Conservation (phyloP, 108 stramenopile genomes). For the Cyclostephanos tholiformis region DNA sequence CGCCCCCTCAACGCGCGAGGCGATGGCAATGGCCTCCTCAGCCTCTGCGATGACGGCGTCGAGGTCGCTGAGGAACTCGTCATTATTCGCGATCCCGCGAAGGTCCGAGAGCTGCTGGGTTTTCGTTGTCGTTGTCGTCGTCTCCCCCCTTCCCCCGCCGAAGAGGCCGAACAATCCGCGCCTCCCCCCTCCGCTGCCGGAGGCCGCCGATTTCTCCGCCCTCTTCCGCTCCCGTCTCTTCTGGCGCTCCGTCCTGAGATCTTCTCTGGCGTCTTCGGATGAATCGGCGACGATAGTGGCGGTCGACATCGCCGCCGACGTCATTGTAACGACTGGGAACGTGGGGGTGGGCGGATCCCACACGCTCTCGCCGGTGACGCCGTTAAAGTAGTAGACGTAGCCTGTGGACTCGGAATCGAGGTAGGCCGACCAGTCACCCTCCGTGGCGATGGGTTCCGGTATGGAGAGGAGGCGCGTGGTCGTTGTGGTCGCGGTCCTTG, state of each 20-base stretch:
- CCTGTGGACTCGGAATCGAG: slow-evolving; percentile 78
- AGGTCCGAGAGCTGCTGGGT: slow-evolving; percentile 18
- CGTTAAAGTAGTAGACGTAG: slow-evolving; percentile 77
- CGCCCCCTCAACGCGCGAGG: slow-evolving; percentile 40
- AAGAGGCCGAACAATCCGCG: slow-evolving; percentile 32
- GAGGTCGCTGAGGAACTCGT: slow-evolving; percentile 35
- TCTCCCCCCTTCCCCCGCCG: slow-evolving; percentile 3
- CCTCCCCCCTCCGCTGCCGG: slow-evolving; percentile 3
- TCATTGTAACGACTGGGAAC: slow-evolving; percentile 58
- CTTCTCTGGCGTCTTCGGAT: not conserved
- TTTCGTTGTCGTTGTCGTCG: slow-evolving; percentile 10
- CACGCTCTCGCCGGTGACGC: slow-evolving; percentile 66
- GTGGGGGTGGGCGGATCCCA: slow-evolving; percentile 81
- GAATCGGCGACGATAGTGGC: not conserved
- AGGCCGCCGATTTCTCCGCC: slow-evolving; percentile 8
- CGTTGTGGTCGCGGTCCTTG: not conserved
- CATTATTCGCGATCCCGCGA: slow-evolving; percentile 21
- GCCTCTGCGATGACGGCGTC: slow-evolving; percentile 48
- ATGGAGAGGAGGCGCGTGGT: slow-evolving; percentile 6
- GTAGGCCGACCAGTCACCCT: slow-evolving; percentile 78
- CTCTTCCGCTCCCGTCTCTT: slow-evolving; percentile 5
- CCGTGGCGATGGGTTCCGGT: slow-evolving; percentile 61
- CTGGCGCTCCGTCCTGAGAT: slow-evolving; percentile 5
- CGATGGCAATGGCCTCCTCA: slow-evolving; percentile 49
- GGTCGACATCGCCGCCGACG: not conserved